These are phyloP conservation scores for Mucuna pruriens DNA, from an alignment of 306 rosid genomes.

Conservation along the genomic window DNA sequence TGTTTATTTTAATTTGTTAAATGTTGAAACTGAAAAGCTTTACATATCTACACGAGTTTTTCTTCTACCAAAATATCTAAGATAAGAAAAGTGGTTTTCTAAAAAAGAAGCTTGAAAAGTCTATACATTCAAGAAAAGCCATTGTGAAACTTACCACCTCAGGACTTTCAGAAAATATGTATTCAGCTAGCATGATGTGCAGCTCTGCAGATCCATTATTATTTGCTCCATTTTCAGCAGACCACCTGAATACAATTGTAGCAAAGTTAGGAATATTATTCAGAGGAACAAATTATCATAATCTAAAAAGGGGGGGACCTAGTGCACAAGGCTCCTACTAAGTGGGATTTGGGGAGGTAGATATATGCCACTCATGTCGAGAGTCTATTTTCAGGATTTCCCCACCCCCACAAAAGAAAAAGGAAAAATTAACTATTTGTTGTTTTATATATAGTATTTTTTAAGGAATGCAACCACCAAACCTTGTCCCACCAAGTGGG, in stretches of 20 bases:
- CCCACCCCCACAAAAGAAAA: too few relatives aligned
- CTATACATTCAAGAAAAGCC: background rate
- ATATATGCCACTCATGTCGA: background rate
- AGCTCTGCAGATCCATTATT: constrained; percentile 79
- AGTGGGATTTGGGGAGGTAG: background rate
- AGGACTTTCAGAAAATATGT: constrained; percentile 62
- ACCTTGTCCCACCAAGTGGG: background rate
- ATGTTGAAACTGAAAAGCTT: background rate
- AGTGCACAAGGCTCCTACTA: background rate
- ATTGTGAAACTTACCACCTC: constrained; percentile 1
- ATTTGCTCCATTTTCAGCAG: constrained; percentile 77
- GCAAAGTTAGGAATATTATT: constrained; percentile 19
- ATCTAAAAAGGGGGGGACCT: background rate
- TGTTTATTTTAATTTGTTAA: background rate
- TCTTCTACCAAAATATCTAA: background rate
- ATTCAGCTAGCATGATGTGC: constrained; percentile 87
- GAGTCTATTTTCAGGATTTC: background rate
- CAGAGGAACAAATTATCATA: background rate
- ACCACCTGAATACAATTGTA: constrained; percentile 68
- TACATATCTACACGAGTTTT: background rate
- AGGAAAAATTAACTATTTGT: too few relatives aligned
- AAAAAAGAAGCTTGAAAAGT: background rate
- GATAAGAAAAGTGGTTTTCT: background rate
- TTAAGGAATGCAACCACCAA: too few relatives aligned
- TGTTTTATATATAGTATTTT: too few relatives aligned